Base-by-base conservation (phyloP, 352 stramenopile species). In the Globisporangium irregulare region DNA sequence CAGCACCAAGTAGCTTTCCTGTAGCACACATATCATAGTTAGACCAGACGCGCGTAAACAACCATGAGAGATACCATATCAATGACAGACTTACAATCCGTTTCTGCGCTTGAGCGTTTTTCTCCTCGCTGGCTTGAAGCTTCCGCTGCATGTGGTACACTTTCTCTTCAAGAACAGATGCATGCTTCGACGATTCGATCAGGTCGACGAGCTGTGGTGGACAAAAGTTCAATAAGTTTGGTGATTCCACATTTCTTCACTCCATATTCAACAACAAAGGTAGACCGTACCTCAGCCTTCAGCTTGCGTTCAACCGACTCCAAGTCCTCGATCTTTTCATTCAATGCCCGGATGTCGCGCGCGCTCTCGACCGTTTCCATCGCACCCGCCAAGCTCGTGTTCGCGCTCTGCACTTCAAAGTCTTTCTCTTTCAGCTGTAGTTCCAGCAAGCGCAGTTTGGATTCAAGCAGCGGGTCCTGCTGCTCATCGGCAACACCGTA, bases 371-470 rank as follows among this genome's bases (percentile, higher is more conserved):
- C 24, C 0, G 79, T 87, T 24, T 88, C 70, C 50, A 79, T 74
- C 1, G 86, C 86, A 48, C 85, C 77, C 59, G 78, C 66, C 43
- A 91, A 73, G 8, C 67, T 85, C 18, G 76, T 76, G 55, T 77
- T 73, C 9, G 73, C 76, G 14, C 80, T 72, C 14, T 89, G 71
- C 36, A 84, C 79, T 27, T 87, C 68, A 27, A 89, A 65, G 20
- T 75, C 85, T 59, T 94, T 88, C 38, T 92, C 73, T 53, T 77
- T 80, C n/a, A 94, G 60, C 60, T 89, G 79, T 25, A 75, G 75
- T 68, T 91, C 73, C 34, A 94, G 68, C 59, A 92, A 76, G 62
- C 82, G 78, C 60, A 94, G 76, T 73, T 90, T 83, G 32, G 84
- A 87, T 81, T 89, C 73, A 56, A 88, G 64, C 66, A 90, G 77